A percentile compares a stretch with the other conserved stretches of the same genome.
Conservation (phyloP, 2,329 filamentous ascomycete species). For the Hymenotorrendiella dingleyae region DNA sequence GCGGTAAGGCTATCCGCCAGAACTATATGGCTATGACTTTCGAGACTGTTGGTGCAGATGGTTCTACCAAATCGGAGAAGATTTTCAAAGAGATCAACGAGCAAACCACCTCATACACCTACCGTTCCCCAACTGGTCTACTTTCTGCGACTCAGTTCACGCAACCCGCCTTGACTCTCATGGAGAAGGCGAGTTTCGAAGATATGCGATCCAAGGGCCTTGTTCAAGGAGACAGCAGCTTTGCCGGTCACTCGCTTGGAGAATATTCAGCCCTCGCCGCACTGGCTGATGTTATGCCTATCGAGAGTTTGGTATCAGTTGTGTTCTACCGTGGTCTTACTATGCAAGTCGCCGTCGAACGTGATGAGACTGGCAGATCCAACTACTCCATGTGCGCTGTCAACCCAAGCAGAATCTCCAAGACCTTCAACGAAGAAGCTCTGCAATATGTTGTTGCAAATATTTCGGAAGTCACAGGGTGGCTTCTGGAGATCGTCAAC, state of each 20-base stretch:
- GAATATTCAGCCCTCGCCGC: conserved; percentile 97
- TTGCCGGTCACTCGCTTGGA: conserved; percentile 94
- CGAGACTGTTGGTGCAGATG: conserved; percentile 91
- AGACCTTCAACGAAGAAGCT: conserved; percentile 97
- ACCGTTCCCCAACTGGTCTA: conserved; percentile 88
- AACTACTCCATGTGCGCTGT: conserved; percentile 99
- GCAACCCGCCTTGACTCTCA: conserved; percentile 90
- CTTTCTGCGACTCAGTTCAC: conserved; percentile 98
- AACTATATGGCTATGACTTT: conserved; percentile 99
- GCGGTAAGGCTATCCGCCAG: conserved; percentile 93
- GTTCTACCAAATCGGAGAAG: conserved; percentile 93
- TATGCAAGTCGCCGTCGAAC: conserved; percentile 98
- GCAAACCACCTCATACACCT: conserved; percentile 91
- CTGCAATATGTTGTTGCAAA: conserved; percentile 95
- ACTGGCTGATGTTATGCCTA: conserved; percentile 98
- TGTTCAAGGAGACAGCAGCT: conserved; percentile 92
- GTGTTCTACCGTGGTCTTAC: conserved; percentile 99
- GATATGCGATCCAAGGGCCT: conserved; percentile 98
- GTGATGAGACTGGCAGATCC: conserved; percentile 84
- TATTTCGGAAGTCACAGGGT: conserved; percentile 87
- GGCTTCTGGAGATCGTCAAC: conserved; percentile 99
- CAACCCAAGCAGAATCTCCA: conserved; percentile 95
- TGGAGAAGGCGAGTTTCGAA: conserved; percentile 99
- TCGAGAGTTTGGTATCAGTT: conserved; percentile 94
- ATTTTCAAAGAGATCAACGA: conserved; percentile 99